Conservation (phyloP, 257 asterid genomes). For the Gynochthodes officinalis region DNA sequence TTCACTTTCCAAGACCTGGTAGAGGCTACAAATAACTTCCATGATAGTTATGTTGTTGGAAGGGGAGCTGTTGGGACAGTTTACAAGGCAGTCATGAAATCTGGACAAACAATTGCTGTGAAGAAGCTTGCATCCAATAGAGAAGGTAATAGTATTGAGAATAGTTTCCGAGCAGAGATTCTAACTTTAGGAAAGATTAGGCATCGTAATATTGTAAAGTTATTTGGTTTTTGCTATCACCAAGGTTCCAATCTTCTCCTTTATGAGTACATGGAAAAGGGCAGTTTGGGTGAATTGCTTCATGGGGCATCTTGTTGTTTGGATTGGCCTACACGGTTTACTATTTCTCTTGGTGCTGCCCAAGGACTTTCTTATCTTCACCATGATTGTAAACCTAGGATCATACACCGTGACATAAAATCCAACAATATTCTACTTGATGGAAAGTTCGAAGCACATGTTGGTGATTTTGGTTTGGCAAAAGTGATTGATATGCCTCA, state of each 20-base stretch:
- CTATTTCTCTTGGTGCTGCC: conserved; percentile 81
- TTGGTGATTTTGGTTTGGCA: conserved; percentile 95
- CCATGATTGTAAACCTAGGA: conserved; percentile 87
- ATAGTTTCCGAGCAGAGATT: conserved; percentile 79
- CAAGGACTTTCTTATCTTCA: conserved; percentile 88
- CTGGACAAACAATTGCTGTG: conserved; percentile 62
- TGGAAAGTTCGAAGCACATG: conserved; percentile 90
- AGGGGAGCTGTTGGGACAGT: conserved; percentile 90
- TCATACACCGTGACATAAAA: conserved; percentile 86
- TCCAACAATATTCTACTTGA: conserved; percentile 83
- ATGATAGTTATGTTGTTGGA: conserved; percentile 67
- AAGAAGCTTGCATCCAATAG: conserved; percentile 80
- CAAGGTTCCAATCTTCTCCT: conserved; percentile 86
- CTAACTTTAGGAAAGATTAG: conserved; percentile 80
- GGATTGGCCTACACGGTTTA: conserved; percentile 80
- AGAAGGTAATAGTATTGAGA: conserved; percentile 70
- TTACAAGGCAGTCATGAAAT: conserved; percentile 72
- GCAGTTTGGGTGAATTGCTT: conserved; percentile 89
- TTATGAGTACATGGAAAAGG: conserved; percentile 84
- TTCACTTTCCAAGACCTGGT: conserved; percentile 83
- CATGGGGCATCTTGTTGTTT: conserved; percentile 52
- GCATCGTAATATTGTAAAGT: conserved; percentile 90
- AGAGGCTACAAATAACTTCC: conserved; percentile 81
- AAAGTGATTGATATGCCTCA: conserved; percentile 97
- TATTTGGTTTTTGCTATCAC: conserved; percentile 82